Evolutionary conservation across 495 filamentous ascomycete species (phyloP).

Genomic region (Hypoxylon fragiforme): DNA sequence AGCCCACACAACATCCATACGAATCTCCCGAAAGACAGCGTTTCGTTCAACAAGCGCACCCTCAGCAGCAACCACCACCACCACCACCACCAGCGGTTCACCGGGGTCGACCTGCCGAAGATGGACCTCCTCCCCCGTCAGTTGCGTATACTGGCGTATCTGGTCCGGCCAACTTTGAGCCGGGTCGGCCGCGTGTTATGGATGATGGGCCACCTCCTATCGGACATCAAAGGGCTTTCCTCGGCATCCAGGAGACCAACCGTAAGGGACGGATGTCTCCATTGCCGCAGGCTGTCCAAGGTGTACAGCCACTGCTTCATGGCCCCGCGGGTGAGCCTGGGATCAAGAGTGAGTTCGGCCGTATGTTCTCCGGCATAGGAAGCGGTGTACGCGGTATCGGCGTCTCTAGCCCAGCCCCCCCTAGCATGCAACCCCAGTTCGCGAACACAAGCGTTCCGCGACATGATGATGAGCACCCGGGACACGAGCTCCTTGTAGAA

Average conservation of each 20-base stretch:
- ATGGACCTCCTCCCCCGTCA: slow-evolving; percentile 47
- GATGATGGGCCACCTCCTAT: slow-evolving; percentile 61
- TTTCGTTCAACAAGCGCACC: slow-evolving; percentile 44
- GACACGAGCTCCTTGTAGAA: slow-evolving; percentile 40
- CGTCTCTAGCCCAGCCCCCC: slow-evolving; percentile 53
- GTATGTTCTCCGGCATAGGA: slow-evolving; percentile 89
- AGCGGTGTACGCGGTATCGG: slow-evolving; percentile 72
- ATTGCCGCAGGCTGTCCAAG: slow-evolving; percentile 88
- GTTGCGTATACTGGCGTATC: slow-evolving; percentile 46
- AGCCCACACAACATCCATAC: slow-evolving; percentile 45
- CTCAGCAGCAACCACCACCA: slow-evolving; percentile 43
- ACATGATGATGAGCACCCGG: slow-evolving; percentile 51
- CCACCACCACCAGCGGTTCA: slow-evolving; percentile 32
- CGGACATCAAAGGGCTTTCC: slow-evolving; percentile 51
- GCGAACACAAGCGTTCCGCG: slow-evolving; percentile 42
- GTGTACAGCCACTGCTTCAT: slow-evolving; percentile 76
- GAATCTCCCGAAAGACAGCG: slow-evolving; percentile 56
- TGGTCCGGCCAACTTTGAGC: slow-evolving; percentile 43
- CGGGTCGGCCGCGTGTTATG: slow-evolving; percentile 48
- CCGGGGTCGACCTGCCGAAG: slow-evolving; percentile 39
- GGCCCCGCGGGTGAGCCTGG: slow-evolving; percentile 76
- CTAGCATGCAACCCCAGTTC: slow-evolving; percentile 51
- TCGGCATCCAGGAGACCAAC: slow-evolving; percentile 66
- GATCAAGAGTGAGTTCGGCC: slow-evolving; percentile 89
- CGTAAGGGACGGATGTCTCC: slow-evolving; percentile 72